phyloP scores from a whole-genome alignment of 108 stramenopile species.

The Cylindrotheca fusiformis region DNA sequence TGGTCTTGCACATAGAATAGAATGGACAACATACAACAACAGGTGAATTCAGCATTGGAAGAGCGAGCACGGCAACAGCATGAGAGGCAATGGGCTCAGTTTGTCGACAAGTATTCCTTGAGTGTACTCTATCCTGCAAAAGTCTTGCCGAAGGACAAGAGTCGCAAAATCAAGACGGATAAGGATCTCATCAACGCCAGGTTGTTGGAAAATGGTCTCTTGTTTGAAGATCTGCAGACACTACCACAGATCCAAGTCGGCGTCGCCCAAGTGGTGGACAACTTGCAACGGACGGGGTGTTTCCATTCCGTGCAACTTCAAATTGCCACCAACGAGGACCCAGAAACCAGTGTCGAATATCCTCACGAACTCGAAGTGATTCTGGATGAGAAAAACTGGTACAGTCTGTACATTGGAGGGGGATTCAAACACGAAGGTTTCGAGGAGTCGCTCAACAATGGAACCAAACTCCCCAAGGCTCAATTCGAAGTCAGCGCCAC shows the following conservation, averaged over 20 bases:
- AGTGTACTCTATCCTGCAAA: constrained; percentile 39
- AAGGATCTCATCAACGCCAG: constrained; percentile 66
- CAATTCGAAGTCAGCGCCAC: constrained; percentile 75
- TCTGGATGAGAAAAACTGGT: constrained; percentile 84
- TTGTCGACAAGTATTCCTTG: constrained; percentile 26
- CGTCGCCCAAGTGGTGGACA: constrained; percentile 41
- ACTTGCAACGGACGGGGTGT: constrained; percentile 62
- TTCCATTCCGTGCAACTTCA: constrained; percentile 66
- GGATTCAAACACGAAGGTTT: constrained; percentile 72
- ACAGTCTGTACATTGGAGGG: constrained; percentile 75
- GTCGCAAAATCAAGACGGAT: constrained; percentile 35
- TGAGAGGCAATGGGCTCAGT: constrained; percentile 21
- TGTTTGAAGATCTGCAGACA: constrained; percentile 45
- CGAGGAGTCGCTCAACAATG: constrained; percentile 12
- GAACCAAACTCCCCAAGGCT: constrained; percentile 53
- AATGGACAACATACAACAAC: constrained; percentile 3
- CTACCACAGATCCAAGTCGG: constrained; percentile 35
- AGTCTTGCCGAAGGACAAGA: constrained; percentile 16
- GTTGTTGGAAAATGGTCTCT: constrained; percentile 65
- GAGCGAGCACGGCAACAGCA: constrained; percentile 29
- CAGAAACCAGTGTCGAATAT: constrained; percentile 5
- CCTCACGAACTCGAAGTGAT: constrained; percentile 44
- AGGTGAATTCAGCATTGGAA: constrained; percentile 23
- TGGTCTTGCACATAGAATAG: too few relatives aligned
- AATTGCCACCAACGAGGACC: constrained; percentile 13